Evolutionary conservation across 495 filamentous ascomycete genomes (phyloP), one percentile per base, ranked within the genome.

Genomic region (Chlorociboria aeruginascens): DNA sequence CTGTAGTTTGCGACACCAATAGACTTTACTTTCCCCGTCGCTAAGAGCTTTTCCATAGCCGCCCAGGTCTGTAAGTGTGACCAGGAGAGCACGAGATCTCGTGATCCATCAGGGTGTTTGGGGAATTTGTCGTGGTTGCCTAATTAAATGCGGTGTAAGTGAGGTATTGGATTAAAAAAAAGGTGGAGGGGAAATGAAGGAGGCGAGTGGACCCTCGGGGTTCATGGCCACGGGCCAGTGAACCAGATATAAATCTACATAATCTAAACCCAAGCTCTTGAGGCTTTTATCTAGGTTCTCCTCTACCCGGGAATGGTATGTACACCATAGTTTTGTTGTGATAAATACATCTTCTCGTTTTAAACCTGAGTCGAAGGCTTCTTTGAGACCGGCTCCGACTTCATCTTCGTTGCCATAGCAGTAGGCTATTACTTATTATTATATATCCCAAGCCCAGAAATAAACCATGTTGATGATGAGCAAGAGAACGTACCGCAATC

Each of bases 211-310:
- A 55, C 56, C 80, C 75, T 36, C 81, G 70, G 12, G 81, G 62
- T 88, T 89, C 82, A 93, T 86, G 46, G 84, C 76, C 40, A 88
- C 66, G 2, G 86, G 84, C 86, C 86, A 90, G 65, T 94, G 86
- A 55, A 78, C 68, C 14, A 94, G 67, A 58, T 82, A 89, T 48
- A 94, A 65, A 63, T 94, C 88, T 7, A 94, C 72, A 64, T 94
- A 93, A 46, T 85, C 79, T 49, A 89, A 61, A 28, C 81, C 80
- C 43, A 94, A 62, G 40, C 71, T 72, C 64, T 78, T 76, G 57
- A 95, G 67, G 51, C 78, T 83, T 63, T 78, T 73, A 49, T 90
- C 76, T 13, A 93, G 64, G 2, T 72, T 78, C 41, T 80, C 66
- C 63, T 83, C 78, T 12, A 81, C 78, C 1, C 80, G 70, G 8